phyloP scores from a whole-genome alignment of 1,139 yeast genomes.

The Eremothecium sinecaudum region DNA sequence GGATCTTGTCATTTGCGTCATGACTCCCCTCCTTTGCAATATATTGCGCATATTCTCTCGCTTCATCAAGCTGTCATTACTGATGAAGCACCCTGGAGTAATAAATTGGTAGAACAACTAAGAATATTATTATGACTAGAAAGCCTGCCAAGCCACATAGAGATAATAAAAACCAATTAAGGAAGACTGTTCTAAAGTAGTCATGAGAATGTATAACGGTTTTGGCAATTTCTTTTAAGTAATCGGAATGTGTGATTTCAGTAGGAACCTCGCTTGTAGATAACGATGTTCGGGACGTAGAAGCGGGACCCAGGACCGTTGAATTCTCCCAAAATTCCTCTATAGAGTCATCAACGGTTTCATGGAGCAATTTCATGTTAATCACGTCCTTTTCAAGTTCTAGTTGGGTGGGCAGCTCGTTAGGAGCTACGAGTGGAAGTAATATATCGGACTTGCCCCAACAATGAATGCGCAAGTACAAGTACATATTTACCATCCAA shows the following conservation, averaged over 20 bases:
- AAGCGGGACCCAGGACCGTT: neutral
- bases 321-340: neutral
- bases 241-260: neutral
- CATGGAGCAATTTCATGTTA: no score
- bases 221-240: neutral
- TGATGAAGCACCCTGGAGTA: no score
- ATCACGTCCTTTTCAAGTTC: constrained; percentile 10
- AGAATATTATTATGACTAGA: no score
- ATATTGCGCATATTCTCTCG: no score
- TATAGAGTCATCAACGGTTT: no score
- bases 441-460: constrained; percentile 9
- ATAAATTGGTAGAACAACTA: no score
- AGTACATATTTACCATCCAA: constrained; percentile 15
- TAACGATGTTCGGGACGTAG: neutral
- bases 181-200: no score
- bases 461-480: constrained; percentile 16
- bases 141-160: no score
- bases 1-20: no score
- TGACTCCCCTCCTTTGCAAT: no score
- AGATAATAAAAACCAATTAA: no score
- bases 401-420: constrained; percentile 21
- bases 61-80: no score
- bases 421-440: constrained; percentile 11
- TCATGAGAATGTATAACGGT: neutral
- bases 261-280: neutral